phyloP scores from a whole-genome alignment of 148 eudicot genomes.

The Dysphania ambrosioides region DNA sequence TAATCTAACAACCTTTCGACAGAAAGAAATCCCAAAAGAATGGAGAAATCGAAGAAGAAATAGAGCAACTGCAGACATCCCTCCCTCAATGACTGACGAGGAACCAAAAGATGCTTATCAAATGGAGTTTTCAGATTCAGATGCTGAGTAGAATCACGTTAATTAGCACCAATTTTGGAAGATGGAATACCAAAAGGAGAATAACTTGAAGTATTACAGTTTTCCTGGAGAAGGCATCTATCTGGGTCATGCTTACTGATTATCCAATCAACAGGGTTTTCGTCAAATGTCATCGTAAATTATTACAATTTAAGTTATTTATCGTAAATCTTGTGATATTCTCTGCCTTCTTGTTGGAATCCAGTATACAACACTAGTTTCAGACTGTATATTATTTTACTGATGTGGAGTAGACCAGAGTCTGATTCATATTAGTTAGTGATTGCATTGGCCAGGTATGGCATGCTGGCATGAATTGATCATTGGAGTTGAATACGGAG shows the following conservation, averaged over 20 bases:
- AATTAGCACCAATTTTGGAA: neutral
- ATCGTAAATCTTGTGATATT: neutral
- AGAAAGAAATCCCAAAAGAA: conserved; percentile 50
- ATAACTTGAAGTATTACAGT: too few relatives aligned
- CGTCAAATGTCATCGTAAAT: neutral
- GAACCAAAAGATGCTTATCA: conserved; percentile 69
- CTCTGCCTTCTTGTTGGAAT: neutral
- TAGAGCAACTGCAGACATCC: conserved; percentile 39
- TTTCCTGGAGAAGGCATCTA: neutral
- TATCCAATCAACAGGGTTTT: neutral
- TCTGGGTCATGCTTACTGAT: neutral
- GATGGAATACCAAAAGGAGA: neutral
- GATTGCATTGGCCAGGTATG: too few relatives aligned
- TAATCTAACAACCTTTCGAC: conserved; percentile 19
- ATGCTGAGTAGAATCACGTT: conserved; percentile 36
- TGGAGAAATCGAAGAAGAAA: conserved; percentile 49
- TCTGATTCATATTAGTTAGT: too few relatives aligned
- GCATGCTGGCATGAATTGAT: too few relatives aligned
- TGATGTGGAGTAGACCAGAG: too few relatives aligned
- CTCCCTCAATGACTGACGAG: conserved; percentile 69
- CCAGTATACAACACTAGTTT: neutral
- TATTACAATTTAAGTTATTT: neutral
- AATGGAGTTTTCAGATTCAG: conserved; percentile 70
- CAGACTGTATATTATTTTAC: neutral
- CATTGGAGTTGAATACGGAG: too few relatives aligned